Evolutionary conservation across 148 eudicot species (phyloP), one percentile per base, ranked within the genome.

Genomic region (Camellia sinensis): DNA sequence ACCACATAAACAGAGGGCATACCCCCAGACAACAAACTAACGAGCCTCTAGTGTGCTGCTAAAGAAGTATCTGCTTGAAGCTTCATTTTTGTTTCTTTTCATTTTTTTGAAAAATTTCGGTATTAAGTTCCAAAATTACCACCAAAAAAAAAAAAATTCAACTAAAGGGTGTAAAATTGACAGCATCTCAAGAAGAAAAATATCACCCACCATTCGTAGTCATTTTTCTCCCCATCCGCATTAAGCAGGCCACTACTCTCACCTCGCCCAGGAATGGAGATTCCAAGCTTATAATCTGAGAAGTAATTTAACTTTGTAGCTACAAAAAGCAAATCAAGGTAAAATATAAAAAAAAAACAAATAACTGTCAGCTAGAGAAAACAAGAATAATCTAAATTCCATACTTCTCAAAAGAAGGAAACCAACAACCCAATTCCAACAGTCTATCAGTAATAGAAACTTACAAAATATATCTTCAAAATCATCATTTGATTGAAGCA

Each of bases 161-260:
- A 15, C 18, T 44, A 22, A 76, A 57, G 0, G 2, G 1, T 52
- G n/a, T 50, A 18, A 11, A 54, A 12, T 44, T 59, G 0, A 41
- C 18, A 54, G 54, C 19, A 70, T 68, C 19, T 14, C 18, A 69
- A 53, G 41, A 43, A 11, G 45, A 73, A 59, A 84, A 84, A 71
- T 65, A 80, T 44, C 78, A 89, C 95, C 69, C 79, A 96, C 99
- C 99, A 96, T 68, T 96, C 99, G 79, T 96, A 96, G 82, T 96
- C 99, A 84, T 93, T 92, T 84, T 96, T 96, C 77, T 92, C 97
- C 15, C 88, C 90, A 60, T 91, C 97, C 1, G 77, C 89, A 84
- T 93, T 89, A 74, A 96, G 99, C 48, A 96, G 81, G 84, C 91
- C 95, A 80, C 94, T 92, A 84, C 89, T 93, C 87, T 90, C 99